Base-by-base conservation (phyloP, 1,284 basidiomycete genomes). In the Rhodotorula sp. region DNA sequence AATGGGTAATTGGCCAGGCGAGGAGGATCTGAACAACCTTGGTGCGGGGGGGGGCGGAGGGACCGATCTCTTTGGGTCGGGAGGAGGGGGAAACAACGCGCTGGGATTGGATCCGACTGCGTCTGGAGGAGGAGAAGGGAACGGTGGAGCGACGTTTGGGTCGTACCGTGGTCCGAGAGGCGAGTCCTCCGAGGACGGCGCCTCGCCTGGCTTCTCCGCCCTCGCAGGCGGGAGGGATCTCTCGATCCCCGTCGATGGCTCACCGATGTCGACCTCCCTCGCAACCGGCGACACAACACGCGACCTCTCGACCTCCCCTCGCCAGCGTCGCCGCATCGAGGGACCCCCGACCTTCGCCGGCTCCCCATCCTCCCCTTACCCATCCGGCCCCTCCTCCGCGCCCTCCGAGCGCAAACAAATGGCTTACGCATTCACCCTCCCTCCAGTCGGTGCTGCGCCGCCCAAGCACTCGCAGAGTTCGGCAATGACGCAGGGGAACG, bases 401-500 rank as follows among this genome's bases (percentile, higher is more conserved):
- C 20, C 30, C 15, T 22, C 44, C 7, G 67, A 70, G 18, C 47
- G 68, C 10, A 70, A 64, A 31, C 68, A 70, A 50, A 70, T 70
- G 68, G 68, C 68, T 8, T 70, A 66, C 58, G 53, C 64, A 8
- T 70, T 70, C 58, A 66, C 46, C 46, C 64, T 70, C 16, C 68
- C 68, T 22, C 46, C 61, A 15, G 53, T 48, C 57, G 64, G 57
- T 18, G 22, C 16, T 44, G 44, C 50, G n/a, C 51, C 64, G 44
- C 31, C 64, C 24, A 18, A n/a, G 22, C 53, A n/a, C 62, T 46
- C 47, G 34, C 51, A 48, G 26, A 26, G 48, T 10, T 15, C 46
- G 15, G 40, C 47, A 15, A 44, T 44, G 40, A n/a, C 28, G n/a
- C 4, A 54, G 8, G 37, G 31, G 13, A 30, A n/a, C 4, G 50